Conservation (phyloP, 805 yeast species). For the Yamadazyma scolyti region DNA sequence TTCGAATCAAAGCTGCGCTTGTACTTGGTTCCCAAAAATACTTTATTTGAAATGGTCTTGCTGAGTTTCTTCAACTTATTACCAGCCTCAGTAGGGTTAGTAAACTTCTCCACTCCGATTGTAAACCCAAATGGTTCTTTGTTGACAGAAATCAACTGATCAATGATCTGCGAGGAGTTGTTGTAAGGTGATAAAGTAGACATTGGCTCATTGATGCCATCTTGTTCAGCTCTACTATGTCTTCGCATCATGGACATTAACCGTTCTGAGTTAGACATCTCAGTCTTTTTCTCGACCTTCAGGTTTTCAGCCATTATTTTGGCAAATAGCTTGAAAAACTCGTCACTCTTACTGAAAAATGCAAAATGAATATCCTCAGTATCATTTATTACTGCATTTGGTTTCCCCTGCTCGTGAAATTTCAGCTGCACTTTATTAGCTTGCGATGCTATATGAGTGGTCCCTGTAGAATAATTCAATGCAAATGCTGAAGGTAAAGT, state of each 20-base stretch:
- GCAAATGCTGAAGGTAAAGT: constrained; percentile 9
- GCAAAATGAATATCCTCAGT: constrained; percentile 70
- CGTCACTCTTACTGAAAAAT: constrained; percentile 52
- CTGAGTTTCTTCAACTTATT: constrained; percentile 11
- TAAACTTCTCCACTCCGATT: neutral
- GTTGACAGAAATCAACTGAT: constrained; percentile 8
- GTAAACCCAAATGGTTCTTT: constrained; percentile 1
- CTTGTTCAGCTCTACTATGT: neutral
- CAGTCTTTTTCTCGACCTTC: constrained; percentile 2
- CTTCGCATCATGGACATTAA: too few relatives aligned
- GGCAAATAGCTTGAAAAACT: constrained; percentile 38
- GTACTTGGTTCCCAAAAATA: constrained; percentile 1
- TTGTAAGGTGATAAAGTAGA: constrained; percentile 10
- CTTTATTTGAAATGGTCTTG: constrained; percentile 6
- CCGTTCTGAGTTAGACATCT: constrained; percentile 1
- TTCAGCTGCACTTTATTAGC: constrained; percentile 6
- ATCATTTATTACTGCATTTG: constrained; percentile 1
- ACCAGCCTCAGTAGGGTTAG: too few relatives aligned
- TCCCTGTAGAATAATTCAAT: neutral
- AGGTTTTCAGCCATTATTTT: constrained; percentile 16
- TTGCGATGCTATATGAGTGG: neutral
- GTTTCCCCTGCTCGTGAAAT: constrained; percentile 8
- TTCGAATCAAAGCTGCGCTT: neutral
- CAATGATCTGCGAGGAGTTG: constrained; percentile 10
- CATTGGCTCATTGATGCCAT: neutral